Conservation (phyloP, 306 rosid species). For the Hylodesmum podocarpum region DNA sequence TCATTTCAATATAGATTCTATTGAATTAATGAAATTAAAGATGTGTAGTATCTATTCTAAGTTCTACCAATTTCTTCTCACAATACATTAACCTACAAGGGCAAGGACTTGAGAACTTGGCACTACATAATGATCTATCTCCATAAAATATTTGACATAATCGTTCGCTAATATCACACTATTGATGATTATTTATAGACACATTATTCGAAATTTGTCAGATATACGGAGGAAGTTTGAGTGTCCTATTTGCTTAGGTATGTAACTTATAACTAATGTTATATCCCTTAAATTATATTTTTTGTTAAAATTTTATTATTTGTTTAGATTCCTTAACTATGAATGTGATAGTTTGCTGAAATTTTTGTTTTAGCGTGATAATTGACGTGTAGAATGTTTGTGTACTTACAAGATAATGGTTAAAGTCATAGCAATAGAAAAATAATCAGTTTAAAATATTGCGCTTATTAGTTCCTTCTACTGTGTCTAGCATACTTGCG, state of each 20-base stretch:
- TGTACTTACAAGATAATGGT: not conserved
- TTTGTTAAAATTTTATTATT: not conserved
- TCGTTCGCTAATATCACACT: constrained; percentile 15
- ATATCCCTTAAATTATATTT: not conserved
- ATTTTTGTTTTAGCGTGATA: not conserved
- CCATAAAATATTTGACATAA: not conserved
- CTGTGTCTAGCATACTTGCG: not conserved
- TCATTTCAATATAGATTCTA: not conserved
- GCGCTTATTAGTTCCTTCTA: not conserved
- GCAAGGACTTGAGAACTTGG: constrained; percentile 5
- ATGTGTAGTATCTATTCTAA: not conserved
- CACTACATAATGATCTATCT: not conserved
- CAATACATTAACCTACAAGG: not conserved
- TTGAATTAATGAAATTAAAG: not conserved
- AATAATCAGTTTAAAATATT: not conserved
- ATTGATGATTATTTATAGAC: constrained; percentile 51
- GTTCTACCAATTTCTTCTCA: not conserved
- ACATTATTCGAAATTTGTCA: constrained; percentile 51
- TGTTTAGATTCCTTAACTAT: too few relatives aligned
- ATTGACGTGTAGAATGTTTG: not conserved
- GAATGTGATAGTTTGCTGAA: not conserved
- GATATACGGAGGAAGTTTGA: constrained; percentile 70
- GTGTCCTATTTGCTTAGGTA: constrained; percentile 90
- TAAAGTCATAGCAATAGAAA: constrained; percentile 1
- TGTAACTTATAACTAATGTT: constrained; percentile 18